Evolutionary conservation across 116 monocot species (phyloP).

Genomic region (Iris pallida): DNA sequence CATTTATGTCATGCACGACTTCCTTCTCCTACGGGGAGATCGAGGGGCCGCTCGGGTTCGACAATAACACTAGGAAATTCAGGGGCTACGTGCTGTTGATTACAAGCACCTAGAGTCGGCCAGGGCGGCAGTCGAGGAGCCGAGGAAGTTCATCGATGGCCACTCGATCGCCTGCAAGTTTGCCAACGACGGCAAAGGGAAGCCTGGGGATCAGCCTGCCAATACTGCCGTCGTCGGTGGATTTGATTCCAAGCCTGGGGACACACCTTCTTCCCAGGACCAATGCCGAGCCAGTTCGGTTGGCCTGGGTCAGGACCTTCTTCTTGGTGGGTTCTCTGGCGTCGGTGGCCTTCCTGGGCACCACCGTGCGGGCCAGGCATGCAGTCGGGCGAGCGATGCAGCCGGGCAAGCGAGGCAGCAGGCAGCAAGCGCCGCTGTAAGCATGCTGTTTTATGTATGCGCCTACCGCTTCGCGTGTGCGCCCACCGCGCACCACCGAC

Average conservation of each 20-base stretch:
- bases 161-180: constrained; percentile 58
- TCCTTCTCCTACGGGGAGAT: constrained; percentile 71
- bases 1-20: no score
- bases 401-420: no score
- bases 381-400: no score
- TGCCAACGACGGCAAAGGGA: constrained; percentile 79
- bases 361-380: no score
- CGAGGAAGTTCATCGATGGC: constrained; percentile 72
- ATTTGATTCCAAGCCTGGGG: constrained; percentile 9
- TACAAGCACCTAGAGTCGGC: constrained; percentile 84
- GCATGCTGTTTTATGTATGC: no score
- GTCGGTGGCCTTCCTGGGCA: constrained; percentile 22
- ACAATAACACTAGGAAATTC: constrained; percentile 83
- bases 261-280: constrained; percentile 31
- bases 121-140: constrained; percentile 59
- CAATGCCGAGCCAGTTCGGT: constrained; percentile 46
- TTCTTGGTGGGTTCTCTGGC: constrained; percentile 37
- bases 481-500: no score
- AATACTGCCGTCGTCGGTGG: constrained; percentile 1
- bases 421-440: no score
- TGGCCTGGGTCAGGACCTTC: constrained; percentile 38
- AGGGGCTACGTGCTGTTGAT: constrained; percentile 74
- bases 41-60: constrained; percentile 86
- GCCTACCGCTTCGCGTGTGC: no score
- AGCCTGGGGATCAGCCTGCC: constrained; percentile 16